Base-by-base conservation (phyloP, 2,329 filamentous ascomycete species). In the Colletotrichum graminicola region DNA sequence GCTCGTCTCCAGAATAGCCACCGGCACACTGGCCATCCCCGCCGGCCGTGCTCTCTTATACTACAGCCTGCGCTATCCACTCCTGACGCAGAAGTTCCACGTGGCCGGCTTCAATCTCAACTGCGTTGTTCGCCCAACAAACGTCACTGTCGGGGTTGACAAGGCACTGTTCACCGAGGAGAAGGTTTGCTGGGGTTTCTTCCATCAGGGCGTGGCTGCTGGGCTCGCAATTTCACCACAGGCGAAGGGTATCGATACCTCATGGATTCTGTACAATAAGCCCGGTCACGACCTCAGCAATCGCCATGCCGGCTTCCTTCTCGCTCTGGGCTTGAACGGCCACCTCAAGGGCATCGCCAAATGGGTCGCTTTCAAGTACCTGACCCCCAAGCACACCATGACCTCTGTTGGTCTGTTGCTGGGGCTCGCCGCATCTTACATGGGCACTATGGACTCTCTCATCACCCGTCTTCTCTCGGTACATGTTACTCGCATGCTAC, bases 381-480 rank as follows among this genome's bases (percentile, higher is more conserved):
- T 99, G n/a, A 99, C 96, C 0, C 95, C 96, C 1, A 99, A 99
- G 78, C 97, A 99, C 80, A 97, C 95, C 34, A 99, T 99, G 96
- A 98, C 96, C 32, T 98, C 96, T 0, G 95, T 99, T 66, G 96
- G 96, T 12, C 85, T 99, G n/a, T 86, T 99, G 3, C 86, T 99
- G 0, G 96, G 96, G 1, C 86, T 99, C 23, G 95, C 96, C 11
- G 96, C 94, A 34, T 98, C 96, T 1, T 97, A 97, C 78, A 87
- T 98, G 75, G 96, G 97, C 1, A 98, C 95, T 2, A 98, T 98
- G 95, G 96, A 99, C 79, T 96, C 94, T 2, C 87, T 98, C 36
- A 95, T 98, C 72, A 98, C 96, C 11, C 91, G 96, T 32, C 85
- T 99, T 47, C 86, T 99, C 5, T 99, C 96, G 3, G 95, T 99